Percentiles rank a stretch among this genome's conserved stretches.
phyloP scores from a whole-genome alignment of 805 yeast genomes.

The Kodamaea neixiangensis region DNA sequence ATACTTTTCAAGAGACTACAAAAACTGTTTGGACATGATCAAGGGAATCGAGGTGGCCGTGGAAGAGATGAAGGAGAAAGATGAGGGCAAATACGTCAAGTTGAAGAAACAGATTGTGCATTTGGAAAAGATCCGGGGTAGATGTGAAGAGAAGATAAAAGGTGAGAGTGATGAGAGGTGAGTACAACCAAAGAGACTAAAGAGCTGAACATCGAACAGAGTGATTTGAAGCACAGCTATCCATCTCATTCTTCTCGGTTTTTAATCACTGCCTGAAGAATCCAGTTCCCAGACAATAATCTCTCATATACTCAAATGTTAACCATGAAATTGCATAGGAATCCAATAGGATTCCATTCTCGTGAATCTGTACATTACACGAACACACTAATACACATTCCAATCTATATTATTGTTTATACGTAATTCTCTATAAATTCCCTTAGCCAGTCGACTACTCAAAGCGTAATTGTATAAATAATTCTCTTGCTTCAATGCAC shows the following conservation, averaged over 20 bases:
- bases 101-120: slow-evolving; percentile 33
- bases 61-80: slow-evolving; percentile 9
- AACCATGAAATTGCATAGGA: too few relatives aligned
- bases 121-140: slow-evolving; percentile 6
- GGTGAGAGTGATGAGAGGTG: not conserved
- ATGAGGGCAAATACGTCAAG: slow-evolving; percentile 9
- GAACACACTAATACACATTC: not conserved
- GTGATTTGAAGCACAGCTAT: too few relatives aligned
- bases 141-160: slow-evolving; percentile 1
- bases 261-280: too few relatives aligned
- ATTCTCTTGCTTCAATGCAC: too few relatives aligned
- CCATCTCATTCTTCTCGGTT: too few relatives aligned
- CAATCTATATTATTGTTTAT: not conserved
- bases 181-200: too few relatives aligned
- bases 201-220: too few relatives aligned
- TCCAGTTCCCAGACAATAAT: too few relatives aligned
- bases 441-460: not conserved
- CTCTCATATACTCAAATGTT: too few relatives aligned
- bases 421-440: not conserved
- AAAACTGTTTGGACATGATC: slow-evolving; percentile 42
- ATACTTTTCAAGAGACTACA: slow-evolving; percentile 56
- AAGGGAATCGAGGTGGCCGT: slow-evolving; percentile 5
- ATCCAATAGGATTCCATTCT: too few relatives aligned
- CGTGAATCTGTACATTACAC: too few relatives aligned
- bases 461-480: too few relatives aligned